Base-by-base conservation (phyloP, 176 grass and related monocot genomes). In the Oryza meyeriana region DNA sequence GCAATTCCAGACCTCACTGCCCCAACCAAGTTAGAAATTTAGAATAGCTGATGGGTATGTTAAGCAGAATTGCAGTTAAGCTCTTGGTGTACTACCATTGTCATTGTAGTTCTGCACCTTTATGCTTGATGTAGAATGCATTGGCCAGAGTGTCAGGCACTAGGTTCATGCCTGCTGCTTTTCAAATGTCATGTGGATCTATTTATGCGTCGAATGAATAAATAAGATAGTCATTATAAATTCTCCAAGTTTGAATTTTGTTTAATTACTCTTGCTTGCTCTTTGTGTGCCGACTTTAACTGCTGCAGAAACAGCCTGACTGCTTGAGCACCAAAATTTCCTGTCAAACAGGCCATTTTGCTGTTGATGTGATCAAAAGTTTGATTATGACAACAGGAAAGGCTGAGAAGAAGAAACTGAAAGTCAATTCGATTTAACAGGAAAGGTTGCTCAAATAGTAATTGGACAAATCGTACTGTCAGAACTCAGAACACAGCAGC, bases 1-100 rank as follows among this genome's bases (percentile, higher is more conserved):
- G 3, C 25, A 50, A 17, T 10, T 79, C 32, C 62, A 83, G 52
- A 59, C 84, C 16, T 87, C 85, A 52, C 64, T 76, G 40, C 45
- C 73, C 18, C 79, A 83, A n/a, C 61, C 36, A 67, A 86, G 88
- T 69, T 90, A 90, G 79, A 57, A 71, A 86, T 83, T 68, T 90
- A 90, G 79, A 58, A 71, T 10, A 50, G 8, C 20, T 31, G 12
- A 64, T 44, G 35, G 47, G n/a, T 22, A 31, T 48, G 8, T 10
- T 25, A 22, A 22, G 18, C 50, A 55, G 50, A 8, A 55, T 24
- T 39, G 39, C 20, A 13, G 30, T n/a, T 75, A 8, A 68, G 69
- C 62, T 50, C 29, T 44, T 32, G 5, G 0, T 22, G 25, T n/a
- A 42, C 42, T 48, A 11, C 26, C 10, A 12, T 30, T 17, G 16